Evolutionary conservation across 1,139 yeast genomes (phyloP), one percentile per base, ranked within the genome.

Genomic region (Suhomyces yuchorum): DNA sequence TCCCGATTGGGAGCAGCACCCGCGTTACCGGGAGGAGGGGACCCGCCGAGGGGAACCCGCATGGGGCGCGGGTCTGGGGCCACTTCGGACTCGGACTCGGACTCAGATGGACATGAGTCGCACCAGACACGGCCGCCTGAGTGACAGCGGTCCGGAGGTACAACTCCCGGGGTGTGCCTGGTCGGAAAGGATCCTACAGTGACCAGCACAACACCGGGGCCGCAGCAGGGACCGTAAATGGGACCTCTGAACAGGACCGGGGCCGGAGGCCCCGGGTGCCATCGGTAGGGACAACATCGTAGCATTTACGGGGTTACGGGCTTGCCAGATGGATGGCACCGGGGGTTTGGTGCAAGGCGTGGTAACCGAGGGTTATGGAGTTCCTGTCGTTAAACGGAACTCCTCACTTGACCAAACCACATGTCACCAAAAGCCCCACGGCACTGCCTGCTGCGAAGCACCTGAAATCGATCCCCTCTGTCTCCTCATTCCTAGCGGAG

Each of bases 11-110:
- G 51, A 18, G 7, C 11, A 8, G 32, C 37, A 22, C 51, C 51
- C 38, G 8, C 26, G 18, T 12, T 43, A 48, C 11, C 47, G 3
- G 50, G 50, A 47, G 24, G 40, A 40, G 43, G 39, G 19, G 40
- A 19, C 39, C 14, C 43, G 34, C 46, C 34, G 47, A 40, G 50
- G 50, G 44, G 46, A 46, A 24, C 37, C 26, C 26, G 38, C 44
- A 34, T 36, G 34, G 36, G 22, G 23, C 44, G 44, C 26, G 37
- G 22, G 18, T 14, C 41, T 8, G 33, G 37, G 37, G 17, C 35
- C 44, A 20, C 42, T 19, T 43, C 50, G 50, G 50, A 47, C 50
- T 47, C 50, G 50, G 50, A 44, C 50, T 47, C 50, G 50, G 50
- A 44, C 50, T 44, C 39, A 12, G 34, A 33, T 6, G 32, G 26